A percentile compares a stretch with the other conserved stretches of the same genome.
Conservation (phyloP, 176 grass and related monocot genomes). For the Lolium multiflorum region DNA sequence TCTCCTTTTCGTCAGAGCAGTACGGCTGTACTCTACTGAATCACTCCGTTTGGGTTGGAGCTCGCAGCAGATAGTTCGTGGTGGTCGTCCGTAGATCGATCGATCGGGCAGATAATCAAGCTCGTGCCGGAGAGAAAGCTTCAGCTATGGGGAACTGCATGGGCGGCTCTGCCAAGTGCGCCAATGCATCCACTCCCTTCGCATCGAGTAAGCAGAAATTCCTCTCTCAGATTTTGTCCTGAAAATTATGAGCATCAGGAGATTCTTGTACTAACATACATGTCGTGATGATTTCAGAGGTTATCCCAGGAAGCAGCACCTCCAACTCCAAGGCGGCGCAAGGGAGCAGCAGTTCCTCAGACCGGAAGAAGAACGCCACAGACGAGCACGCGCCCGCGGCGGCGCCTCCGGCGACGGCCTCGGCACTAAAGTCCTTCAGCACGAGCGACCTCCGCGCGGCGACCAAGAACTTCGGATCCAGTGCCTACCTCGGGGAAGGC, state of each 20-base stretch:
- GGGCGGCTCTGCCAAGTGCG: slow-evolving; percentile 61
- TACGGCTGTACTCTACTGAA: neutral
- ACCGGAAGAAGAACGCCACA: neutral
- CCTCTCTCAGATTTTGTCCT: neutral
- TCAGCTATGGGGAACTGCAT: slow-evolving; percentile 65
- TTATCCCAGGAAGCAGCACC: slow-evolving; percentile 39
- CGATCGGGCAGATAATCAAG: neutral
- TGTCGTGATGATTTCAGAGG: slow-evolving; percentile 37
- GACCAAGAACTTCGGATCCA: slow-evolving; percentile 80
- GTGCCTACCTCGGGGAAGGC: slow-evolving; percentile 73
- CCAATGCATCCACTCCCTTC: slow-evolving; percentile 58
- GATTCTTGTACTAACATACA: neutral
- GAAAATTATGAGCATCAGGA: neutral
- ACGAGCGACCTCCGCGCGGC: slow-evolving; percentile 68
- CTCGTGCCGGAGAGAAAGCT: neutral
- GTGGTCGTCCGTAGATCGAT: no score
- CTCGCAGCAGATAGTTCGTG: neutral
- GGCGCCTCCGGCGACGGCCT: no score
- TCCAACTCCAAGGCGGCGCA: slow-evolving; percentile 34
- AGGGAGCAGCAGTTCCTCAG: slow-evolving; percentile 21
- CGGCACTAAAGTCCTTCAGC: slow-evolving; percentile 63
- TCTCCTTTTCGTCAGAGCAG: neutral
- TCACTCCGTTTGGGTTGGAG: slow-evolving; percentile 6
- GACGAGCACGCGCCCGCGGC: neutral
- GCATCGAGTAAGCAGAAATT: slow-evolving; percentile 46